A percentile compares a stretch with the other conserved stretches of the same genome.
These are phyloP conservation scores for Ligustrum vulgare DNA, from an alignment of 257 asterid species.

Conservation along the genomic window DNA sequence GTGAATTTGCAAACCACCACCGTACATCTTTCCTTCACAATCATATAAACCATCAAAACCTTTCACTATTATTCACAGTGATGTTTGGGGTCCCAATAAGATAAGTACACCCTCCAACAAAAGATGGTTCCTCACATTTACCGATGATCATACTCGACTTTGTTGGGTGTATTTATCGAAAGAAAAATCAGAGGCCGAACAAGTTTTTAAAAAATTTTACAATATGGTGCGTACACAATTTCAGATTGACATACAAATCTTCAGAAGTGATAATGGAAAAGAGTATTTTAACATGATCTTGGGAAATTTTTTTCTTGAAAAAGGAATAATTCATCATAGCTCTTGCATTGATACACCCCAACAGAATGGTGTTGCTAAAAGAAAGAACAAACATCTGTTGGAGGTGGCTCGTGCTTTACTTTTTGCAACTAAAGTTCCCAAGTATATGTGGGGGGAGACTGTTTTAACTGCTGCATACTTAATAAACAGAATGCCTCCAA, in stretches of 20 bases:
- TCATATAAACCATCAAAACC: neutral
- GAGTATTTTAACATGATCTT: conserved; percentile 7
- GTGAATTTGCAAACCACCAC: neutral
- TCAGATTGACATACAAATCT: neutral
- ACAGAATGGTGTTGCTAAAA: neutral
- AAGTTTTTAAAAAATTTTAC: neutral
- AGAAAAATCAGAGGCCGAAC: neutral
- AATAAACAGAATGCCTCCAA: too few relatives aligned
- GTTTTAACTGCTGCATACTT: too few relatives aligned
- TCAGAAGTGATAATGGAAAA: neutral
- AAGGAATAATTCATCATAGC: neutral
- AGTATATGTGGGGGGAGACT: neutral
- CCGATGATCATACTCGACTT: too few relatives aligned
- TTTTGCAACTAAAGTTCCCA: neutral
- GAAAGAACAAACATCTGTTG: neutral
- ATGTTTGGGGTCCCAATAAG: too few relatives aligned
- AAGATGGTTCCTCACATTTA: neutral
- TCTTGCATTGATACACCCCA: neutral
- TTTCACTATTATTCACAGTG: too few relatives aligned
- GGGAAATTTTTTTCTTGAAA: neutral
- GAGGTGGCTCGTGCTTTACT: neutral
- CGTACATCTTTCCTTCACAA: neutral
- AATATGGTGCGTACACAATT: neutral
- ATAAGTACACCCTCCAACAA: neutral
- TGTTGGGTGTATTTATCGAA: too few relatives aligned